phyloP scores from a whole-genome alignment of 345 rosid genomes.

The Diplotaxis tenuifolia region DNA sequence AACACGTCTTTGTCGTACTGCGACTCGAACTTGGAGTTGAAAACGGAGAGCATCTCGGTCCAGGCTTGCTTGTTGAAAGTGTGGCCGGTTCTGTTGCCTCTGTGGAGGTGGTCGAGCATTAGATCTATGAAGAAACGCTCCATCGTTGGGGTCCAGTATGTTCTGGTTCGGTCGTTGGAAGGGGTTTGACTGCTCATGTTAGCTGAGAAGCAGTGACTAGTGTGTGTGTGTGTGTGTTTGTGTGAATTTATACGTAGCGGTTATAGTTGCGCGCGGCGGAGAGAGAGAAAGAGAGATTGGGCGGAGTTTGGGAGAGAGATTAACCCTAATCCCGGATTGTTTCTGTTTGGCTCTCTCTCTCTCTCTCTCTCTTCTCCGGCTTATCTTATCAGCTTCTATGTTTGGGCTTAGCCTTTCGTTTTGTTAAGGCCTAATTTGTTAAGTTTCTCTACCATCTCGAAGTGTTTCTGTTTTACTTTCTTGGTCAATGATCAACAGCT shows the following conservation, averaged over 20 bases:
- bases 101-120: conserved; percentile 76
- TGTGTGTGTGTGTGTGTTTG: neutral
- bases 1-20: conserved; percentile 82
- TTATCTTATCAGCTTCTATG: neutral
- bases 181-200: conserved; percentile 41
- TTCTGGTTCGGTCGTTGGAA: conserved; percentile 66
- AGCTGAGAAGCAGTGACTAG: conserved; percentile 1
- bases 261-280: conserved; percentile 32
- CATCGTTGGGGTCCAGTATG: conserved; percentile 83
- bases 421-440: neutral
- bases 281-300: conserved; percentile 30
- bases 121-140: conserved; percentile 87
- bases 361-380: neutral
- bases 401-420: conserved; percentile 2
- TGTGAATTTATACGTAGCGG: conserved; percentile 10
- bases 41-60: conserved; percentile 63
- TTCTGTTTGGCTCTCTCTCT: conserved; percentile 34
- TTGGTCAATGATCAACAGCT: too few species aligned
- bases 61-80: conserved; percentile 86
- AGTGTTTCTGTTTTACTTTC: neutral
- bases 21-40: conserved; percentile 67
- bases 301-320: conserved; percentile 39
- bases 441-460: neutral
- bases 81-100: conserved; percentile 74
- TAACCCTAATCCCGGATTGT: conserved; percentile 40